Conservation (phyloP, 2,329 filamentous ascomycete species). For the Talaromyces sp. region DNA sequence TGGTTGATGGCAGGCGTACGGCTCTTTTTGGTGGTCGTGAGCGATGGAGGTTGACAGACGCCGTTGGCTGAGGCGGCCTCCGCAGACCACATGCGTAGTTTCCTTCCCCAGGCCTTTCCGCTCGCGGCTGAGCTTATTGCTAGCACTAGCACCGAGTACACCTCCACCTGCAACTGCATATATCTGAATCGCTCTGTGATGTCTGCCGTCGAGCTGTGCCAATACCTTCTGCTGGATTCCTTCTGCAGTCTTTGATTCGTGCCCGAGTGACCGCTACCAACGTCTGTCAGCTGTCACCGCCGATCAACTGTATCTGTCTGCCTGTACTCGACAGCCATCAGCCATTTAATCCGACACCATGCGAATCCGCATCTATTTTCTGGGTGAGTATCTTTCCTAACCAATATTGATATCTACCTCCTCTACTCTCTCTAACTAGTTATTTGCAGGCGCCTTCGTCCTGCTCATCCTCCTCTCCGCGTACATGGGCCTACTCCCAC, state of each 20-base stretch:
- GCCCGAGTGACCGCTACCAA: not conserved
- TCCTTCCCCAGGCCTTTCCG: constrained; percentile 3
- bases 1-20: constrained; percentile 35
- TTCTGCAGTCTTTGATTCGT: not conserved
- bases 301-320: not conserved
- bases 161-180: not conserved
- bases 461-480: constrained; percentile 68
- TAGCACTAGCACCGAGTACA: not conserved
- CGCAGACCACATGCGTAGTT: constrained; percentile 27
- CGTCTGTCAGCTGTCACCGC: not conserved
- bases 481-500: constrained; percentile 70
- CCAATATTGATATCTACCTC: not conserved
- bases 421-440: constrained; percentile 1
- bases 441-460: constrained; percentile 57
- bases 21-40: constrained; percentile 36
- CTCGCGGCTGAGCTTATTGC: constrained; percentile 7
- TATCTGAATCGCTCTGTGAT: not conserved
- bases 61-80: constrained; percentile 8
- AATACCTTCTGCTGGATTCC: not conserved
- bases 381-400: constrained; percentile 56
- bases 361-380: constrained; percentile 84
- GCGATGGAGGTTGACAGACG: constrained; percentile 14
- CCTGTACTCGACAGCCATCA: not conserved
- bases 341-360: constrained; percentile 43
- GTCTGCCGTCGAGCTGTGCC: not conserved